Evolutionary conservation across 306 rosid species (phyloP).

Genomic region (Pyrus bretschneideri): DNA sequence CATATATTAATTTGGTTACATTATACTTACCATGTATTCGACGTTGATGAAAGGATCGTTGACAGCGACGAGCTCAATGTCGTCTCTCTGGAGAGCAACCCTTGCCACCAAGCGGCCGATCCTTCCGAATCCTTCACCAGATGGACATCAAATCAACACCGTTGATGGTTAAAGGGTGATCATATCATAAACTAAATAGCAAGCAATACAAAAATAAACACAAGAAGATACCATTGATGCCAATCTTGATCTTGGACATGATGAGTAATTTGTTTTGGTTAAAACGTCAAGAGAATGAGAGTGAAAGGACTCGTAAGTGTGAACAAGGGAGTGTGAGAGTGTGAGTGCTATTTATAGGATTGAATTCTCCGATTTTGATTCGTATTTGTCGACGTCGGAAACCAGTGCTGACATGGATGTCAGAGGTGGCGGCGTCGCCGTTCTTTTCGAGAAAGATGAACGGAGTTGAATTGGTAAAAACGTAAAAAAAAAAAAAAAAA

Average conservation of each 20-base stretch:
- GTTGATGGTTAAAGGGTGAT: neutral
- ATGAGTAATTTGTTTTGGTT: neutral
- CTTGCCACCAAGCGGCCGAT: conserved; percentile 64
- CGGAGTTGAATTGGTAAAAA: neutral
- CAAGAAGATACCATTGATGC: conserved; percentile 60
- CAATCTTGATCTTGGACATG: conserved; percentile 72
- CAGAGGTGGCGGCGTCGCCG: neutral
- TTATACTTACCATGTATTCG: conserved; percentile 42
- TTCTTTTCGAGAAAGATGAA: conserved; percentile 4
- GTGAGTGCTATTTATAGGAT: neutral
- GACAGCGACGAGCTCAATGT: conserved; percentile 57
- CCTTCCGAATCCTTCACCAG: conserved; percentile 56
- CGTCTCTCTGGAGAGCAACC: conserved; percentile 58
- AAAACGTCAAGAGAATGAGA: neutral
- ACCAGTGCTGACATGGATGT: neutral
- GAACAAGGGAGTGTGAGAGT: neutral
- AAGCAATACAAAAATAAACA: neutral
- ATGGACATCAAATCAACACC: neutral
- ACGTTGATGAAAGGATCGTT: conserved; percentile 53
- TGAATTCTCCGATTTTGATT: too few species aligned
- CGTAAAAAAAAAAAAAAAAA: neutral
- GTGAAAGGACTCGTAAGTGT: neutral
- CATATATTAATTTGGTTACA: neutral
- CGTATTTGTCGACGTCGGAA: neutral
- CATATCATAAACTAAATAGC: neutral